phyloP scores from a whole-genome alignment of 2,329 filamentous ascomycete genomes.

The Penicillium griseofulvum region DNA sequence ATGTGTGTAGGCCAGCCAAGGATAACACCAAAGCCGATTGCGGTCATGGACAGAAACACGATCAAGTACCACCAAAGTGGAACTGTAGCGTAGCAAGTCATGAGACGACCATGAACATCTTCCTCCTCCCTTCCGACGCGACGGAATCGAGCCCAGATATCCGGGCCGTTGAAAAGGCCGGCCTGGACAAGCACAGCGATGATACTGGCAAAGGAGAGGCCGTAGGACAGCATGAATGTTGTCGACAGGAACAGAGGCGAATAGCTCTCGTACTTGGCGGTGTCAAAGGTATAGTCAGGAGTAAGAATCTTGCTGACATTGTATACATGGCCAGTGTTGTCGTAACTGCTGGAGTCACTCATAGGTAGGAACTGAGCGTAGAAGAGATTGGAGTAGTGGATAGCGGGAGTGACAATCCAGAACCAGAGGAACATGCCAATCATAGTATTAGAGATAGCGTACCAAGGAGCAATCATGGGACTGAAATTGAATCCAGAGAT shows the following conservation, averaged over 20 bases:
- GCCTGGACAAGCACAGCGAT: conserved; percentile 68
- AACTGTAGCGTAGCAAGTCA: conserved; percentile 56
- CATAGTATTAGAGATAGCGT: conserved; percentile 70
- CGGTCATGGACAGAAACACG: conserved; percentile 52
- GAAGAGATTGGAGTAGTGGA: conserved; percentile 67
- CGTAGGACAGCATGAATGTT: conserved; percentile 68
- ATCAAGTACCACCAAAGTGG: conserved; percentile 58
- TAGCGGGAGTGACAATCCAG: conserved; percentile 55
- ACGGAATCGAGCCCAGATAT: conserved; percentile 63
- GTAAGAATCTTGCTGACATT: conserved; percentile 64
- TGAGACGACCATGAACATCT: conserved; percentile 56
- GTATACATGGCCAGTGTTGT: conserved; percentile 65
- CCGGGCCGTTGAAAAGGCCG: conserved; percentile 63
- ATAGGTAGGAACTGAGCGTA: conserved; percentile 66
- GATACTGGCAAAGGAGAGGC: conserved; percentile 70
- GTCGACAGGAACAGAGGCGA: conserved; percentile 64
- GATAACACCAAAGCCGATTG: conserved; percentile 47
- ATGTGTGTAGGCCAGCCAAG: conserved; percentile 64
- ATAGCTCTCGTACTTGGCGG: conserved; percentile 63
- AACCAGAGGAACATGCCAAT: conserved; percentile 67
- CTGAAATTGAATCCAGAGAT: conserved; percentile 67
- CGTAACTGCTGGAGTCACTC: conserved; percentile 67
- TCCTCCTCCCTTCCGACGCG: conserved; percentile 56
- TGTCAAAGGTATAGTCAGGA: conserved; percentile 60
- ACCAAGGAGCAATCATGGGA: conserved; percentile 69